These are phyloP conservation scores for Patellifolia procumbens DNA, from an alignment of 179 eudicot species.

Conservation along the genomic window DNA sequence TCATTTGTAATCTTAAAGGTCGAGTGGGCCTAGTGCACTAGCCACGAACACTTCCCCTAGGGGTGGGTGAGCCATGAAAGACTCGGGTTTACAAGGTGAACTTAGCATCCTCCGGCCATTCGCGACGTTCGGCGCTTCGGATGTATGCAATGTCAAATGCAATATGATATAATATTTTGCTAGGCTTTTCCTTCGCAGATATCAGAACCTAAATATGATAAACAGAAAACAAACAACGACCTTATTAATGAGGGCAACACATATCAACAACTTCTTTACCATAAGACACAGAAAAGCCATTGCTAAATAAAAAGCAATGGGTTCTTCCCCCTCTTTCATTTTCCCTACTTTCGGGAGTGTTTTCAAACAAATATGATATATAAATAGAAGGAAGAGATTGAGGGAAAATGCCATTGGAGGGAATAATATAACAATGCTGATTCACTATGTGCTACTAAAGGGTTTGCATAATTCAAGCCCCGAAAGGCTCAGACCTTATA, in stretches of 20 bases:
- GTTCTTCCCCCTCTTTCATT: not conserved
- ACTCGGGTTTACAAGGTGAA: no score
- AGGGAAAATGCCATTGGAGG: not conserved
- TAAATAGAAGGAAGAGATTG: not conserved
- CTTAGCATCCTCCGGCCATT: no score
- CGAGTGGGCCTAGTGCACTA: no score
- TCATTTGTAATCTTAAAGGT: no score
- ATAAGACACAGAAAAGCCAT: not conserved
- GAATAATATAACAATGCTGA: not conserved
- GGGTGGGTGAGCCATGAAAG: no score
- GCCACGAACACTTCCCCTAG: no score
- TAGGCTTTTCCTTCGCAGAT: conserved; percentile 86
- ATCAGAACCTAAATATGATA: conserved; percentile 63
- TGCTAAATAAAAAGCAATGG: not conserved
- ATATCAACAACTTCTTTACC: not conserved
- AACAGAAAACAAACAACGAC: not conserved
- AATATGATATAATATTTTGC: no score
- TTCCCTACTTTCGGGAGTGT: not conserved
- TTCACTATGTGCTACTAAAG: not conserved
- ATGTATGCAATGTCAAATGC: no score
- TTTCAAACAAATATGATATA: not conserved
- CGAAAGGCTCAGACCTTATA: not conserved
- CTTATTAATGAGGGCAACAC: not conserved
- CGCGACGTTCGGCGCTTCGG: no score
- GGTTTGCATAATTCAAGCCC: not conserved